Conservation (phyloP, 1,139 yeast genomes). For the Tardiomyces blankii region DNA sequence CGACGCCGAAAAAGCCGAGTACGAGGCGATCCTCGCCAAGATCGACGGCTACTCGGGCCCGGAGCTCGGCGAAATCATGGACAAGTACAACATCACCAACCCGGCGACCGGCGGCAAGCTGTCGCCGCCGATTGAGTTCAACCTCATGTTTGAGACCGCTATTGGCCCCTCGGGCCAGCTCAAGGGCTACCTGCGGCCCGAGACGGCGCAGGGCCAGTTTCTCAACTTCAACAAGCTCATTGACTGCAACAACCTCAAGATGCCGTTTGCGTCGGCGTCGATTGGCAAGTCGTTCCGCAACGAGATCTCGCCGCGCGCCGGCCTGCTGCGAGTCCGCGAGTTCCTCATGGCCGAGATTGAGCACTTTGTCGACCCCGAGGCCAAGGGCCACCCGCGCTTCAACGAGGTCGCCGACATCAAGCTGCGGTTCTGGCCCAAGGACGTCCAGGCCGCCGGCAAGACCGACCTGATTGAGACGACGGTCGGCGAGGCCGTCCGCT, state of each 20-base stretch:
- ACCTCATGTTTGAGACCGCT: constrained; percentile 98
- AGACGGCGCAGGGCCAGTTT: constrained; percentile 99
- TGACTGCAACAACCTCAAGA: constrained; percentile 89
- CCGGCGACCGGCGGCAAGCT: constrained; percentile 82
- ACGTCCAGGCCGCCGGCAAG: constrained; percentile 75
- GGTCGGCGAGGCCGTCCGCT: constrained; percentile 79
- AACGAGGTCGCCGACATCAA: constrained; percentile 60
- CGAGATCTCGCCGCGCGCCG: constrained; percentile 97
- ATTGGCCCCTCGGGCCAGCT: constrained; percentile 97
- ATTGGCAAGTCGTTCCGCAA: constrained; percentile 98
- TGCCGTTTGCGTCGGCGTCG: constrained; percentile 99
- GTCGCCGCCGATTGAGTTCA: constrained; percentile 89
- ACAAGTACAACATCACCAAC: constrained; percentile 70
- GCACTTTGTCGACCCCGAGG: constrained; percentile 89
- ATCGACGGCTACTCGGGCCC: constrained; percentile 94
- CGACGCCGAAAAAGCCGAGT: constrained; percentile 66
- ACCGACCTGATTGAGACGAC: constrained; percentile 54
- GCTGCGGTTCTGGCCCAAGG: constrained; percentile 74
- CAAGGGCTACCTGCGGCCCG: constrained; percentile 95
- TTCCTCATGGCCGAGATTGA: constrained; percentile 99
- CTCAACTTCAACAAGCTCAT: constrained; percentile 86
- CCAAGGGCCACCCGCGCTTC: constrained; percentile 77
- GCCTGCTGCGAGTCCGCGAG: constrained; percentile 94
- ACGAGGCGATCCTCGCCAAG: constrained; percentile 71
- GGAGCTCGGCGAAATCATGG: constrained; percentile 80